Conservation (phyloP, 2,329 filamentous ascomycete genomes). For the Penicillium aurantiogriseum region DNA sequence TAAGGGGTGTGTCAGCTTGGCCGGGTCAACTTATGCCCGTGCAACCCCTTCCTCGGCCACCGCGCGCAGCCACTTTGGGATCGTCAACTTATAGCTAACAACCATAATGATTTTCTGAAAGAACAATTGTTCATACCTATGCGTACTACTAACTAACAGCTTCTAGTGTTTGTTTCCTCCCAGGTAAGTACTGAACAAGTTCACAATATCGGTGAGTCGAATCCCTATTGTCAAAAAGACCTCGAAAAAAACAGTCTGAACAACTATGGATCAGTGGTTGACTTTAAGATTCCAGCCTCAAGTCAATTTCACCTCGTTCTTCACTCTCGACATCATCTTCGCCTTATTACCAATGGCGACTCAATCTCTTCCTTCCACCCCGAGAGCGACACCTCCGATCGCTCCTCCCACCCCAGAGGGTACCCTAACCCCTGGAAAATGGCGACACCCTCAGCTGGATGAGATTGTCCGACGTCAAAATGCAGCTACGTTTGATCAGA, state of each 20-base stretch:
- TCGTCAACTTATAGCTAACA: slow-evolving; percentile 9
- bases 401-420: slow-evolving; percentile 30
- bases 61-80: slow-evolving; percentile 2
- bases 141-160: slow-evolving; percentile 2
- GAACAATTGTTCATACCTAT: neutral
- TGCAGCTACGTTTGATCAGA: slow-evolving; percentile 73
- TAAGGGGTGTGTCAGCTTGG: slow-evolving; percentile 1
- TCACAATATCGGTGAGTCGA: neutral
- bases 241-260: neutral
- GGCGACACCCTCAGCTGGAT: slow-evolving; percentile 83
- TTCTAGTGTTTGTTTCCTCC: neutral
- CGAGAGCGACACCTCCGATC: slow-evolving; percentile 31
- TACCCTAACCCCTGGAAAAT: slow-evolving; percentile 64
- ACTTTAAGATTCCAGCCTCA: slow-evolving; percentile 4
- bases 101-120: slow-evolving; percentile 5
- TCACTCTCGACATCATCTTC: neutral
- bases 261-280: neutral
- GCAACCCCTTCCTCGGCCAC: slow-evolving; percentile 11
- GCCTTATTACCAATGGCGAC: slow-evolving; percentile 34
- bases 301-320: neutral
- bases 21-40: slow-evolving; percentile 23
- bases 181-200: neutral
- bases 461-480: slow-evolving; percentile 83
- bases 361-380: slow-evolving; percentile 43
- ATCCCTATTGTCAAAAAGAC: neutral